Evolutionary conservation across 176 grass and related monocot genomes (phyloP), one percentile per base, ranked within the genome.

Genomic region (Phyllostachys edulis): DNA sequence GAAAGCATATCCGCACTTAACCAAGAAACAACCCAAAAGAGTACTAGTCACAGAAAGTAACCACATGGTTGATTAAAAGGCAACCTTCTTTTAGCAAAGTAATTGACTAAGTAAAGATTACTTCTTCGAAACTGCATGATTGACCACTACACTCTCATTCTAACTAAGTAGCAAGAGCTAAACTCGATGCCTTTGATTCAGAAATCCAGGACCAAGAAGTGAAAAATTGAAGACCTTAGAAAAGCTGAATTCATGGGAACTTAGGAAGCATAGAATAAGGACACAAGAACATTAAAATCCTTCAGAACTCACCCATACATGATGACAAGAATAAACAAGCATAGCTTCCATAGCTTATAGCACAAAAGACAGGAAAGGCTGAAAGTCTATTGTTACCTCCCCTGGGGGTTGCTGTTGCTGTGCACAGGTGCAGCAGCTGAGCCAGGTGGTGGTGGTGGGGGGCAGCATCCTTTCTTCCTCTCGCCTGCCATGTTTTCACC

Each of bases 401-500:
- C 79, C 59, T 73, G 84, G 79, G 32, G 29, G 39, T 73, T 79
- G 67, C 72, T 86, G 66, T 67, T 90, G 46, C 69, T 75, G 77
- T 24, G 77, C 51, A 85, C 12, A 44, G 51, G 79, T 26, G 66
- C 64, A 65, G 78, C 78, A 82, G 65, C 78, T 80, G 82, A 67
- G 76, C 75, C 86, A 82, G 83, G 67, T 54, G 88, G 41, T 82
- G 71, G 73, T 80, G 75, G 67, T 73, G 79, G 67, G 83, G 83
- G 69, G 18, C 77, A 87, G 78, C 77, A 88, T 57, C 77, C 86
- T 90, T 94, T 88, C 78, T 73, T 92, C 80, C 86, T 87, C 81
- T 81, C 82, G 63, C 79, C 87, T 91, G 86, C 88, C 77, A 85
- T 55, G 46, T 59, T 83, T 88, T 72, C 82, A 67, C 46, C 83